A percentile compares a stretch with the other conserved stretches of the same genome.
phyloP scores from a whole-genome alignment of 2,329 filamentous ascomycete genomes.

The Venturia aucupariae region DNA sequence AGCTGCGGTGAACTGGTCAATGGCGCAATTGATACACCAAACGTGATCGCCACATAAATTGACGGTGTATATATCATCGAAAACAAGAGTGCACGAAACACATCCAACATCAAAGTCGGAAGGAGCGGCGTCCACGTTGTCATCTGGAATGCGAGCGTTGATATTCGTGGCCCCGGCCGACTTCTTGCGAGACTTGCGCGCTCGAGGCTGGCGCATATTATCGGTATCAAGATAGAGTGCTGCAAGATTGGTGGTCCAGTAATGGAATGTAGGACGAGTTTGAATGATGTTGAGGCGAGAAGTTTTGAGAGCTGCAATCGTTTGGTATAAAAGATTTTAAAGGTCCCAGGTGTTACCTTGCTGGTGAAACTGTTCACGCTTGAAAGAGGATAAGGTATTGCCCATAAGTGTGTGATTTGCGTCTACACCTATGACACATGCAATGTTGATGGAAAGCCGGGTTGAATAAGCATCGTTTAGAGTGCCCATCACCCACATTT shows the following conservation, averaged over 20 bases:
- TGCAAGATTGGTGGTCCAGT: not conserved
- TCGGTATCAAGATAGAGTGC: not conserved
- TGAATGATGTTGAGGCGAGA: not conserved
- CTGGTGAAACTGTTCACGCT: not conserved
- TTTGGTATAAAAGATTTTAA: not conserved
- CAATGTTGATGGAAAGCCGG: not conserved
- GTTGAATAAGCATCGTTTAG: not conserved
- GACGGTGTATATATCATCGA: not conserved
- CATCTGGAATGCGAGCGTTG: not conserved
- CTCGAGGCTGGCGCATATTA: not conserved
- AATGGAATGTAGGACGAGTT: not conserved
- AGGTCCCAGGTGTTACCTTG: not conserved
- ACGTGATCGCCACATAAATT: conserved; percentile 2
- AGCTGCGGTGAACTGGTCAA: not conserved
- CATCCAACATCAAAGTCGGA: not conserved
- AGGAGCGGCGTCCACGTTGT: not conserved
- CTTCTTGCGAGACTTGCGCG: not conserved
- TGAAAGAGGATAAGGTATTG: not conserved
- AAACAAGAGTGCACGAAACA: not conserved
- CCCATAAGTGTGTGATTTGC: not conserved
- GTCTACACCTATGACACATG: not conserved
- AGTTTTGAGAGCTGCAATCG: not conserved
- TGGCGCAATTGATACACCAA: conserved; percentile 9
- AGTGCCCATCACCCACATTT: not conserved
- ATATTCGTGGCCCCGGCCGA: not conserved